A percentile compares a stretch with the other conserved stretches of the same genome.
Evolutionary conservation across 306 rosid species (phyloP).

Genomic region (Cucurbita argyrosperma): DNA sequence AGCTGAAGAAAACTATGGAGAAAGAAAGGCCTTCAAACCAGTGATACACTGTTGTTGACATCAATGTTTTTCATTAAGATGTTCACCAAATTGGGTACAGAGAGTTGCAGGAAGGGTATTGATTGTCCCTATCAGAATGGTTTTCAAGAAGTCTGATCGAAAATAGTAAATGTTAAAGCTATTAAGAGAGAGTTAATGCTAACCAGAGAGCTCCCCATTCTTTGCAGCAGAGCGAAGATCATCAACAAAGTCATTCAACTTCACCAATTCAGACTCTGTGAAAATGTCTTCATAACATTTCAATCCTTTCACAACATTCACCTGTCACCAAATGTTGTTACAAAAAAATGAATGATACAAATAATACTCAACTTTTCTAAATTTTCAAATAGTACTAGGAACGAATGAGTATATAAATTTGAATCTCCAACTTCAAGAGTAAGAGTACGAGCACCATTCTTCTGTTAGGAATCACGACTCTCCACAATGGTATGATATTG

Average conservation of each 20-base stretch:
- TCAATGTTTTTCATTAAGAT: neutral
- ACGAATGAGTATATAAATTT: no score
- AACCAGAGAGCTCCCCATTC: conserved; percentile 86
- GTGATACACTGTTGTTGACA: neutral
- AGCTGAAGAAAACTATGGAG: neutral
- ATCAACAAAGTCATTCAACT: conserved; percentile 50
- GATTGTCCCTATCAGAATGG: neutral
- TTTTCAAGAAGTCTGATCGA: neutral
- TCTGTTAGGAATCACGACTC: no score
- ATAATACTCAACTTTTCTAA: no score
- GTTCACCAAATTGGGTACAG: no score
- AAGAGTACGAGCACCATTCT: no score
- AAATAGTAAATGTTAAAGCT: neutral
- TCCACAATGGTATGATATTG: no score
- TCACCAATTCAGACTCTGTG: conserved; percentile 55
- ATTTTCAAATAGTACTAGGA: no score
- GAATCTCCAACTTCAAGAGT: no score
- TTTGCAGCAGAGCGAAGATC: conserved; percentile 70
- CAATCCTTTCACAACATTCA: conserved; percentile 92
- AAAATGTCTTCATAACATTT: conserved; percentile 75
- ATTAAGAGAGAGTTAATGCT: neutral
- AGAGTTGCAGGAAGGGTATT: neutral
- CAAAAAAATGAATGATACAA: neutral
- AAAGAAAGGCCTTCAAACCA: neutral
- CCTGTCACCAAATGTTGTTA: conserved; percentile 35